A percentile compares a stretch with the other conserved stretches of the same genome.
These are phyloP conservation scores for Globisporangium orthogonon DNA, from an alignment of 352 stramenopile species.

Conservation along the genomic window DNA sequence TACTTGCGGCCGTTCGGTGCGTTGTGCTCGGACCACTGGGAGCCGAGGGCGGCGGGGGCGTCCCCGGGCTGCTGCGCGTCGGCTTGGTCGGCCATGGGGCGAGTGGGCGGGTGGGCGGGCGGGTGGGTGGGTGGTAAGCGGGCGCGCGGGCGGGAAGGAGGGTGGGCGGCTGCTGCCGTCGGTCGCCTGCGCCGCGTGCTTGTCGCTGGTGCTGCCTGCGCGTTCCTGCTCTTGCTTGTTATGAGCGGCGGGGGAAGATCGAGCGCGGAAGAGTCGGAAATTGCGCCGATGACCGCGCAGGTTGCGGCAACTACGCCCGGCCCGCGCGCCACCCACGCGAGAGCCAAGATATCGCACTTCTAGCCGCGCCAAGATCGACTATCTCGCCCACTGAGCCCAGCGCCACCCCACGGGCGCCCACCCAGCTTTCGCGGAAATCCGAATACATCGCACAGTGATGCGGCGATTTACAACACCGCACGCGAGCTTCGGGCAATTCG, in stretches of 20 bases:
- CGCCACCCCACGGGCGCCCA: too few species aligned
- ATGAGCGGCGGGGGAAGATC: slow-evolving; percentile 2
- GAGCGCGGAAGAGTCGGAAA: too few species aligned
- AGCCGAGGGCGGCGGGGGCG: slow-evolving; percentile 23
- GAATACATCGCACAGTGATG: too few species aligned
- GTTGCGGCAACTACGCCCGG: too few species aligned
- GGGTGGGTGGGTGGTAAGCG: neutral
- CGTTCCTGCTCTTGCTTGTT: slow-evolving; percentile 1
- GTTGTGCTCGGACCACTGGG: slow-evolving; percentile 88
- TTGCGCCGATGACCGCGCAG: too few species aligned
- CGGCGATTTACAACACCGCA: too few species aligned
- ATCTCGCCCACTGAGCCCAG: too few species aligned
- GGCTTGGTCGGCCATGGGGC: slow-evolving; percentile 64
- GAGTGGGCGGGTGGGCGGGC: neutral
- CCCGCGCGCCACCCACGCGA: too few species aligned
- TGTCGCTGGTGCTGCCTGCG: neutral
- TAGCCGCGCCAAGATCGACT: too few species aligned
- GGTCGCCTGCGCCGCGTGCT: neutral
- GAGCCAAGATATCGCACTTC: too few species aligned
- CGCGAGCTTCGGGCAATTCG: too few species aligned
- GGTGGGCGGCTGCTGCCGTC: neutral
- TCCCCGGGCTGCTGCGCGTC: slow-evolving; percentile 33
- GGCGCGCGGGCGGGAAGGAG: neutral
- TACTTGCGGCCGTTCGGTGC: slow-evolving; percentile 89
- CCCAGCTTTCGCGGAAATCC: too few species aligned